Evolutionary conservation across 805 yeast genomes (phyloP).

Genomic region (Diddensiella transvaalensis): DNA sequence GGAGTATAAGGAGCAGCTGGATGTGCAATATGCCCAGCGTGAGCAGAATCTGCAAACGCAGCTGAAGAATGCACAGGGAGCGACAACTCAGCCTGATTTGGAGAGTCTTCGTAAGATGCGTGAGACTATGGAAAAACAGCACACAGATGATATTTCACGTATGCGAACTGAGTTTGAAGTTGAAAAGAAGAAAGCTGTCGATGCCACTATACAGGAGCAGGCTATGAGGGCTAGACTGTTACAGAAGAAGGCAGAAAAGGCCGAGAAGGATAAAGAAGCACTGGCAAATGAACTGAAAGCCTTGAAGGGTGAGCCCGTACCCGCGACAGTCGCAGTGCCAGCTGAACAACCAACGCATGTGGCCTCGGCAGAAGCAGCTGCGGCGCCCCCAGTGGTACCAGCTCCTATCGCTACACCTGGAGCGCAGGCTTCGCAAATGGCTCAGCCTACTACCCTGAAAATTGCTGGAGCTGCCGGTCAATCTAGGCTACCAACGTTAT

Average conservation of each 20-base stretch:
- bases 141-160: conserved; percentile 28
- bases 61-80: not conserved
- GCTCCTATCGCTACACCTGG: not conserved
- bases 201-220: conserved; percentile 51
- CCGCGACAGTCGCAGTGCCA: conserved; percentile 1
- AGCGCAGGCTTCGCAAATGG: not conserved
- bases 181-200: conserved; percentile 40
- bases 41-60: conserved; percentile 2
- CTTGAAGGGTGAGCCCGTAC: not conserved
- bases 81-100: conserved; percentile 8
- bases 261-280: conserved; percentile 39
- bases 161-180: conserved; percentile 38
- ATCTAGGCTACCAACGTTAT: not conserved
- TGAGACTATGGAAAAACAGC: conserved; percentile 37
- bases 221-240: conserved; percentile 57
- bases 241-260: conserved; percentile 50
- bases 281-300: not conserved
- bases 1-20: conserved; percentile 21
- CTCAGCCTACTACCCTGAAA: not conserved
- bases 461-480: not conserved
- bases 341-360: not conserved
- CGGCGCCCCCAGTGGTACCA: too few relatives aligned
- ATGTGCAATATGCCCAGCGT: conserved; percentile 23
- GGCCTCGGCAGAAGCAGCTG: not conserved
- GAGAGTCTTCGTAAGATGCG: conserved; percentile 18